phyloP scores from a whole-genome alignment of 2,329 filamentous ascomycete species.

The Nemania abortiva region DNA sequence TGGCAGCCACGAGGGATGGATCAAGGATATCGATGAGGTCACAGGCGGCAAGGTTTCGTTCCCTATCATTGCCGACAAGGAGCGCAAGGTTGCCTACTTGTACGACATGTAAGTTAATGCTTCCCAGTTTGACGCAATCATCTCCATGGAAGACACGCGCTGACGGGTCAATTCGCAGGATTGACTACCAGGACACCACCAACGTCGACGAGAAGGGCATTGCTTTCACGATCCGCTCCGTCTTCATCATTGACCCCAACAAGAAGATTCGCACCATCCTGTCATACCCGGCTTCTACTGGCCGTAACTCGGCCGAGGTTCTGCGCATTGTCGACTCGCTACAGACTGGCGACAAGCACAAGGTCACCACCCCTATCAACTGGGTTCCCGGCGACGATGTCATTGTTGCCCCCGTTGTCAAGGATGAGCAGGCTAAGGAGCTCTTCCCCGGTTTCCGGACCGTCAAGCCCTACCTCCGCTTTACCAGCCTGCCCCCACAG shows the following conservation, averaged over 20 bases:
- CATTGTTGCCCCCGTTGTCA: slow-evolving; percentile 86
- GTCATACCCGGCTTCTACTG: slow-evolving; percentile 91
- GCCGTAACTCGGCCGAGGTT: slow-evolving; percentile 84
- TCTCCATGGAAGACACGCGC: slow-evolving; percentile 8
- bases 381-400: slow-evolving; percentile 92
- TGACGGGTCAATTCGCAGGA: slow-evolving; percentile 57
- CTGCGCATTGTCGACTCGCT: slow-evolving; percentile 83
- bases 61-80: slow-evolving; percentile 85
- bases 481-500: slow-evolving; percentile 74
- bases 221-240: slow-evolving; percentile 93
- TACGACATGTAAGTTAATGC: slow-evolving; percentile 78
- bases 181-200: slow-evolving; percentile 84
- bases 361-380: slow-evolving; percentile 89
- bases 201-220: slow-evolving; percentile 86
- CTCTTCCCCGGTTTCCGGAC: slow-evolving; percentile 83
- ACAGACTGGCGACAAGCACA: slow-evolving; percentile 88
- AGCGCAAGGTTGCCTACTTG: slow-evolving; percentile 78
- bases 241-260: slow-evolving; percentile 93
- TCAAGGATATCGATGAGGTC: slow-evolving; percentile 87
- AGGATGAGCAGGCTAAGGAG: slow-evolving; percentile 86
- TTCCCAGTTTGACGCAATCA: not conserved
- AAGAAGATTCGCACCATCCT: slow-evolving; percentile 95
- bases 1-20: slow-evolving; percentile 86
- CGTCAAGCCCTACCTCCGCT: slow-evolving; percentile 80
- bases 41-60: slow-evolving; percentile 77